Percentiles rank a stretch among this genome's conserved stretches.
Conservation (phyloP, 139 green algal genomes). For the Desmodesmus armatus region DNA sequence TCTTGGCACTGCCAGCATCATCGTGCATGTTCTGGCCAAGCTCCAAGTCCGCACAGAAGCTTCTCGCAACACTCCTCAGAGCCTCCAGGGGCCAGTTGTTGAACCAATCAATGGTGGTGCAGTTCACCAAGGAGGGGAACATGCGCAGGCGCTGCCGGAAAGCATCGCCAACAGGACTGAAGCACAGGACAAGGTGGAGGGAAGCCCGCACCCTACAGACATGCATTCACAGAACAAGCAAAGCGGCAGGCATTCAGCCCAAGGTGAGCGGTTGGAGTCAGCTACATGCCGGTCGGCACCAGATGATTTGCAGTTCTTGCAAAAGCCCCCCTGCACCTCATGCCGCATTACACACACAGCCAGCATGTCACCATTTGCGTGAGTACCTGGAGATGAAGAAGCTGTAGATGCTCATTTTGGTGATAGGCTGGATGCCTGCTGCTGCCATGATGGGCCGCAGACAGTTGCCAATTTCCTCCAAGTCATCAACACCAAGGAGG, state of each 20-base stretch:
- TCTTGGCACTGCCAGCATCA: background rate
- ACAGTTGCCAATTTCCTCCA: slow-evolving; percentile 72
- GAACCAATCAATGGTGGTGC: slow-evolving; percentile 93
- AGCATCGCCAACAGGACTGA: slow-evolving; percentile 82
- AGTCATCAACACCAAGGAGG: slow-evolving; percentile 76
- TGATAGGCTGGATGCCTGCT: slow-evolving; percentile 64
- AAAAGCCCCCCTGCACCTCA: background rate
- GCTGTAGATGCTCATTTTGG: slow-evolving; percentile 72
- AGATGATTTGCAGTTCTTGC: background rate
- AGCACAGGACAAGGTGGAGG: slow-evolving; percentile 87
- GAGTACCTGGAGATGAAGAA: slow-evolving; percentile 69
- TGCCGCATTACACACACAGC: background rate
- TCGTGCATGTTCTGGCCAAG: slow-evolving; percentile 19
- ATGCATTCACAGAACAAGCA: background rate
- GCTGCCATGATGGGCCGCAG: slow-evolving; percentile 74
- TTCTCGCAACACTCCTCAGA: slow-evolving; percentile 82
- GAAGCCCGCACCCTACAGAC: slow-evolving; percentile 62
- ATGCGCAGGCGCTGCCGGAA: slow-evolving; percentile 87
- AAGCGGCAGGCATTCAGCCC: background rate
- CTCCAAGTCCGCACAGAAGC: slow-evolving; percentile 84
- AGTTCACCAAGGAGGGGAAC: slow-evolving; percentile 92
- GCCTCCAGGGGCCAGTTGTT: slow-evolving; percentile 82
- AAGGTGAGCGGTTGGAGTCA: background rate
- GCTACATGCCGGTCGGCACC: no score
- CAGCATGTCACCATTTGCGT: slow-evolving; percentile 33